Evolutionary conservation across 305 asterid species (phyloP).

Genomic region (Rubia balearica): DNA sequence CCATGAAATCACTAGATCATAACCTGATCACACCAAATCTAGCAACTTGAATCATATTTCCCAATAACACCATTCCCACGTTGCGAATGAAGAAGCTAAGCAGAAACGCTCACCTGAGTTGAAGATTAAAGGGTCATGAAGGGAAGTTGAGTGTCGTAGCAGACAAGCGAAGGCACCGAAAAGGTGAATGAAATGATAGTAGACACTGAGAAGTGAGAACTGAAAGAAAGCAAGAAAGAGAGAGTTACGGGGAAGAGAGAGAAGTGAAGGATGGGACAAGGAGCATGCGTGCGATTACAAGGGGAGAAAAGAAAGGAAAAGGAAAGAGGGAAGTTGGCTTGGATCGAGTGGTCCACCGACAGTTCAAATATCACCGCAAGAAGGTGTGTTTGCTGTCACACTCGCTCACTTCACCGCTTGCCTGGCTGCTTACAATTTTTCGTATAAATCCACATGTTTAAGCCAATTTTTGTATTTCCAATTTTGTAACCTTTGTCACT

Average conservation of each 20-base stretch:
- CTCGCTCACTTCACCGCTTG: background rate
- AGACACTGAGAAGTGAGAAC: background rate
- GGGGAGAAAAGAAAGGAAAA: background rate
- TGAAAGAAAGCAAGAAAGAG: conserved; percentile 1
- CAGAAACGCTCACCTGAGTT: conserved; percentile 19
- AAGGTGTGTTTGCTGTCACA: conserved; percentile 13
- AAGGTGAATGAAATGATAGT: conserved; percentile 9
- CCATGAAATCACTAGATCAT: conserved; percentile 38
- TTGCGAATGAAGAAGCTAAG: background rate
- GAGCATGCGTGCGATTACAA: conserved; percentile 10
- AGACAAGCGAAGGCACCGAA: conserved; percentile 35
- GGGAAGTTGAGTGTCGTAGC: conserved; percentile 44
- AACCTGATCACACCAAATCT: conserved; percentile 14
- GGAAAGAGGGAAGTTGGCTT: background rate
- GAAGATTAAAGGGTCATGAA: conserved; percentile 28
- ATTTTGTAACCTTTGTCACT: too few species aligned
- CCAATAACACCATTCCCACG: background rate
- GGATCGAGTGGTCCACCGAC: conserved; percentile 42
- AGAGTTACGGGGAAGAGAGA: background rate
- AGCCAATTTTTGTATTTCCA: background rate
- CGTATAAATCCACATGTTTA: background rate
- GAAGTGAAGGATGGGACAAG: background rate
- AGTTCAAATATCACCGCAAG: conserved; percentile 13
- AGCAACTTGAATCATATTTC: conserved; percentile 8
- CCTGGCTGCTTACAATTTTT: background rate